Evolutionary conservation across 768 basidiomycete genomes (phyloP).

Genomic region (Exidia glandulosa): DNA sequence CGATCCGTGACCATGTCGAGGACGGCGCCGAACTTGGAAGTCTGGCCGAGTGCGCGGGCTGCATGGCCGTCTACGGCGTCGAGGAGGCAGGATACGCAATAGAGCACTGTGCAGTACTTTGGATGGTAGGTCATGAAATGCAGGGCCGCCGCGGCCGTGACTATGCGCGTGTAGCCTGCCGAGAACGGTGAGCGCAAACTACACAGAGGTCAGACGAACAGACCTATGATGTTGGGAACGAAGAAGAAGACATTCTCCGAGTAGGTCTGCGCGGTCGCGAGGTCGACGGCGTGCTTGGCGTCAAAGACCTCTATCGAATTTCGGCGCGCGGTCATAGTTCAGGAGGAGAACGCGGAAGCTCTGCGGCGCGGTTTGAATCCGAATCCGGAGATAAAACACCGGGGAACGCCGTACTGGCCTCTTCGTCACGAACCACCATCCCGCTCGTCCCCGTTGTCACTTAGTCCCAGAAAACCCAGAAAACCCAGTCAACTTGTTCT

Average conservation of each 20-base stretch:
- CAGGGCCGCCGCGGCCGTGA: conserved; percentile 80
- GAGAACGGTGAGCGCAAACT: conserved; percentile 4
- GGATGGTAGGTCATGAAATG: conserved; percentile 95
- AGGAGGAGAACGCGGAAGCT: neutral
- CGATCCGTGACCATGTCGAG: conserved; percentile 99
- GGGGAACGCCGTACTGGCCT: neutral
- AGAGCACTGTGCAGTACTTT: conserved; percentile 80
- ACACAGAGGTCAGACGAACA: conserved; percentile 15
- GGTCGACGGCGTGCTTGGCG: conserved; percentile 76
- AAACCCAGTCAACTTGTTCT: conserved; percentile 1
- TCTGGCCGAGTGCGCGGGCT: conserved; percentile 78
- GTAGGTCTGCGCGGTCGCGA: conserved; percentile 75
- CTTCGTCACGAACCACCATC: neutral
- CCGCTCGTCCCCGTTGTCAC: neutral
- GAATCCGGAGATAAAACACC: neutral
- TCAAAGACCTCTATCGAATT: conserved; percentile 62
- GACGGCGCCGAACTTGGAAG: conserved; percentile 94
- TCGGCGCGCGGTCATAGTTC: conserved; percentile 25
- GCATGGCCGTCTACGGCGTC: conserved; percentile 94
- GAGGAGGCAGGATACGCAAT: conserved; percentile 81
- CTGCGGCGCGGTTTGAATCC: neutral
- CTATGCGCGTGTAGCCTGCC: conserved; percentile 79
- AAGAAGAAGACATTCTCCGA: conserved; percentile 97
- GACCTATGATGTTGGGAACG: conserved; percentile 92
- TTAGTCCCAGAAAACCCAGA: neutral